phyloP scores from a whole-genome alignment of 2,329 filamentous ascomycete species.

The Neofusicoccum kwambonambiense region DNA sequence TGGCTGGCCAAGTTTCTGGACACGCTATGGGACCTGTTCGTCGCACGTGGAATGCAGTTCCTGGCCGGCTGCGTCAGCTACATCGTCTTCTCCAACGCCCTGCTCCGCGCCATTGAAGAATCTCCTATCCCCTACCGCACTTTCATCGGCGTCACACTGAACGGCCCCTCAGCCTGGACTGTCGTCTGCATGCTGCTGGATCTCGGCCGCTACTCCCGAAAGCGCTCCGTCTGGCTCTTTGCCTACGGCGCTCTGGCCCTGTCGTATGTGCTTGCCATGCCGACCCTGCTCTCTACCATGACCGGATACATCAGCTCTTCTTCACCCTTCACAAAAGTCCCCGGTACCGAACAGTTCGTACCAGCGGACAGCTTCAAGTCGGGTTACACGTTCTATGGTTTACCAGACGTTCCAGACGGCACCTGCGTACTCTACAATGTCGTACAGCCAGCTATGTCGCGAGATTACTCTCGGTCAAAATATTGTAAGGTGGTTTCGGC shows the following conservation, averaged over 20 bases:
- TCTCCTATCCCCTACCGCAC: slow-evolving; percentile 35
- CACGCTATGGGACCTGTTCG: slow-evolving; percentile 33
- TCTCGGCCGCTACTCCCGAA: slow-evolving; percentile 26
- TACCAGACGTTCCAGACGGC: neutral
- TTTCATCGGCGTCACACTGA: slow-evolving; percentile 33
- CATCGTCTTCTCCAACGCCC: slow-evolving; percentile 33
- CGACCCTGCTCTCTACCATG: slow-evolving; percentile 37
- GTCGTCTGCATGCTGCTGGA: slow-evolving; percentile 29
- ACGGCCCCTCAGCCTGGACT: slow-evolving; percentile 27
- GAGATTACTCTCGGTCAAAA: neutral
- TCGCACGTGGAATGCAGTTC: slow-evolving; percentile 35
- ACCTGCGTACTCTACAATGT: neutral
- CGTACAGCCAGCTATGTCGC: neutral
- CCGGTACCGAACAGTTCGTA: neutral
- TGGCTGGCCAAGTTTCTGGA: slow-evolving; percentile 37
- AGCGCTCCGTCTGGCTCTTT: slow-evolving; percentile 28
- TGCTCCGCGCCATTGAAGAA: slow-evolving; percentile 35
- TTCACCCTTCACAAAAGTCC: neutral
- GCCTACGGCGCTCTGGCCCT: slow-evolving; percentile 34
- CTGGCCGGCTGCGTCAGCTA: slow-evolving; percentile 32
- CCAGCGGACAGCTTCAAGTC: neutral
- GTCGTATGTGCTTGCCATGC: slow-evolving; percentile 31
- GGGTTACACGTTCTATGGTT: neutral
- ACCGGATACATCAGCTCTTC: slow-evolving; percentile 36
- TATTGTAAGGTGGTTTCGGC: neutral